Percentiles rank a stretch among this genome's conserved stretches.
These are phyloP conservation scores for Saccharum spontaneum DNA, from an alignment of 176 grass and related monocot genomes.

Conservation along the genomic window DNA sequence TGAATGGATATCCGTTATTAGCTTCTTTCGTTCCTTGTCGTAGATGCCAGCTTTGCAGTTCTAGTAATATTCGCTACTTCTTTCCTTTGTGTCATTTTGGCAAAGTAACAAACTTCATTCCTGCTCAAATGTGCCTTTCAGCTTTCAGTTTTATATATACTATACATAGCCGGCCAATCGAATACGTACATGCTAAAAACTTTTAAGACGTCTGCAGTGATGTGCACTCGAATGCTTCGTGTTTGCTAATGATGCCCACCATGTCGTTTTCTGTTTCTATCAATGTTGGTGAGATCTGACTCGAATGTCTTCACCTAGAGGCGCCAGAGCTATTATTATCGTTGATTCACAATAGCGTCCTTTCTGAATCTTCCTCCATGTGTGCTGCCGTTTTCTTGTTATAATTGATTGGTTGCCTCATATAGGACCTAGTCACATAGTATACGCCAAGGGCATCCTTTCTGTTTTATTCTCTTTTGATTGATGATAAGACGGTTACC, in stretches of 20 bases:
- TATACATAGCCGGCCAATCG: not conserved
- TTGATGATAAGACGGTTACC: not conserved
- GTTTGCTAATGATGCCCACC: not conserved
- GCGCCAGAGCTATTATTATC: not conserved
- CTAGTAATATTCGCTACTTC: not conserved
- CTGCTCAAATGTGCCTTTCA: slow-evolving; percentile 9
- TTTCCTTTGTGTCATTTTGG: slow-evolving; percentile 13
- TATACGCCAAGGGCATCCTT: slow-evolving; percentile 7
- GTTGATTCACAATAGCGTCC: too few relatives aligned
- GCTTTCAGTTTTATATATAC: not conserved
- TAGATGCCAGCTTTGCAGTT: too few relatives aligned
- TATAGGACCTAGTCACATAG: not conserved
- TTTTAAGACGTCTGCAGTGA: not conserved
- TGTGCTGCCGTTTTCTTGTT: not conserved
- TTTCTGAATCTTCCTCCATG: slow-evolving; percentile 4
- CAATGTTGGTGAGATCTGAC: slow-evolving; percentile 31
- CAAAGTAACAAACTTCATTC: slow-evolving; percentile 24
- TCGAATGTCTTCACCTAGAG: not conserved
- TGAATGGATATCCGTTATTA: not conserved
- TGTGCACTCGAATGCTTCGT: not conserved
- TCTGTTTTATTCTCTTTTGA: slow-evolving; percentile 24
- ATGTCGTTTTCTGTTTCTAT: slow-evolving; percentile 10
- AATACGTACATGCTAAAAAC: not conserved
- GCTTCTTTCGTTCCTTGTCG: too few relatives aligned
- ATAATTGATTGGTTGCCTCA: not conserved